Percentiles rank a stretch among this genome's conserved stretches.
Conservation (phyloP, 2,329 filamentous ascomycete genomes). For the Botrytis cinerea region DNA sequence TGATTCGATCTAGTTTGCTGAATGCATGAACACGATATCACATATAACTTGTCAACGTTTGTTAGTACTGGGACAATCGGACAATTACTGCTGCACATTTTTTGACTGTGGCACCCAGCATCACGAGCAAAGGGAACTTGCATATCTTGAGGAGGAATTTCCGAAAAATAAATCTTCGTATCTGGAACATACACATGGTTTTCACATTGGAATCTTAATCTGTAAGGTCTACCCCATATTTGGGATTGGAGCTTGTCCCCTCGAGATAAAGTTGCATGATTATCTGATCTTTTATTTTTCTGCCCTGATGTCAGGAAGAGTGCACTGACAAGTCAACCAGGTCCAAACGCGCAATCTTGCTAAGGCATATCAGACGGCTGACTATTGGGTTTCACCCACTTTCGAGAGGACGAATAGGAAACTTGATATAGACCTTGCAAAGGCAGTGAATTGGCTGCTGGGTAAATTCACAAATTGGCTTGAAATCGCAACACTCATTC, state of each 20-base stretch:
- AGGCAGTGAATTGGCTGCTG: not conserved
- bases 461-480: not conserved
- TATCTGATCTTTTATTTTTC: slow-evolving; percentile 22
- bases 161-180: slow-evolving; percentile 4
- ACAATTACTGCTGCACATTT: slow-evolving; percentile 30
- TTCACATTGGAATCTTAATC: slow-evolving; percentile 17
- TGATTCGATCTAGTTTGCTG: slow-evolving; percentile 4
- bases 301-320: slow-evolving; percentile 20
- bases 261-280: slow-evolving; percentile 5
- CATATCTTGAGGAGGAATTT: slow-evolving; percentile 29
- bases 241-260: not conserved
- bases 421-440: not conserved
- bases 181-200: slow-evolving; percentile 18
- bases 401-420: not conserved
- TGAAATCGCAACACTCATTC: not conserved
- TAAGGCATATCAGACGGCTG: slow-evolving; percentile 38
- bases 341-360: slow-evolving; percentile 32
- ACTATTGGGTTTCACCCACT: slow-evolving; percentile 37
- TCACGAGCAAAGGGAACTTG: slow-evolving; percentile 26
- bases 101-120: slow-evolving; percentile 26
- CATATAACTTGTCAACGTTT: slow-evolving; percentile 30
- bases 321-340: slow-evolving; percentile 34
- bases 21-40: slow-evolving; percentile 24
- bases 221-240: slow-evolving; percentile 25
- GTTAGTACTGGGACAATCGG: slow-evolving; percentile 33